Evolutionary conservation across 805 yeast species (phyloP).

Genomic region (Wickerhamiella australiensis): DNA sequence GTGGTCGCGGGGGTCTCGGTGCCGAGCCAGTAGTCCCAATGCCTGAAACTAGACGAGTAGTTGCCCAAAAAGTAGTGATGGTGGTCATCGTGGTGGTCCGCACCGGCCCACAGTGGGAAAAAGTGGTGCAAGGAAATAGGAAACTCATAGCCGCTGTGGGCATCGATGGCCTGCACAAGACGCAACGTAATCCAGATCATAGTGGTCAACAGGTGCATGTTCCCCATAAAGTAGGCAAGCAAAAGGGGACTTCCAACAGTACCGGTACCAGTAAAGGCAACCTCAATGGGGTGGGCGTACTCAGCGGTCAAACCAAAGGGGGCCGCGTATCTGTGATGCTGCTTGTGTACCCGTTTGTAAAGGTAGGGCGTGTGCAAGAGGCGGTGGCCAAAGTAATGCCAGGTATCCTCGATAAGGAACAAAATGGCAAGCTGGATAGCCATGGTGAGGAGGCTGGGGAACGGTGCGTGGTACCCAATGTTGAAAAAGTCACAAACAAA

Average conservation of each 20-base stretch:
- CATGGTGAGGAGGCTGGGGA: slow-evolving; percentile 56
- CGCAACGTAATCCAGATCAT: slow-evolving; percentile 79
- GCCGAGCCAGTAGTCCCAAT: slow-evolving; percentile 82
- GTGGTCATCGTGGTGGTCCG: slow-evolving; percentile 95
- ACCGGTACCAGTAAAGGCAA: slow-evolving; percentile 80
- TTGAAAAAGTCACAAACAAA: slow-evolving; percentile 77
- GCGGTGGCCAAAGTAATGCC: slow-evolving; percentile 97
- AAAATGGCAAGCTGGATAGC: slow-evolving; percentile 57
- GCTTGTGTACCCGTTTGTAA: slow-evolving; percentile 89
- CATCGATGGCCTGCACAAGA: slow-evolving; percentile 91
- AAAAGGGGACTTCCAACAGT: slow-evolving; percentile 91
- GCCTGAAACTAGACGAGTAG: slow-evolving; percentile 87
- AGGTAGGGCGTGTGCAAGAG: slow-evolving; percentile 70
- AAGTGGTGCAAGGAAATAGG: slow-evolving; percentile 92
- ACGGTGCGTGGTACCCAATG: slow-evolving; percentile 68
- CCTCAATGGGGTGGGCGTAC: slow-evolving; percentile 94
- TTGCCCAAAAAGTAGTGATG: slow-evolving; percentile 94
- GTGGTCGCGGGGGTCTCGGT: slow-evolving; percentile 51
- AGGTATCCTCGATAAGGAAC: slow-evolving; percentile 79
- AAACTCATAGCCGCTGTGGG: slow-evolving; percentile 97
- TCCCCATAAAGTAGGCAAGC: slow-evolving; percentile 61
- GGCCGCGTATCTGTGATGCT: slow-evolving; percentile 95
- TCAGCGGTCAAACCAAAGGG: slow-evolving; percentile 97
- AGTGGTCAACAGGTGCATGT: slow-evolving; percentile 81
- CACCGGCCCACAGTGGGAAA: slow-evolving; percentile 96